These are phyloP conservation scores for Globisporangium cylindrosporum DNA, from an alignment of 352 stramenopile genomes.

Conservation along the genomic window DNA sequence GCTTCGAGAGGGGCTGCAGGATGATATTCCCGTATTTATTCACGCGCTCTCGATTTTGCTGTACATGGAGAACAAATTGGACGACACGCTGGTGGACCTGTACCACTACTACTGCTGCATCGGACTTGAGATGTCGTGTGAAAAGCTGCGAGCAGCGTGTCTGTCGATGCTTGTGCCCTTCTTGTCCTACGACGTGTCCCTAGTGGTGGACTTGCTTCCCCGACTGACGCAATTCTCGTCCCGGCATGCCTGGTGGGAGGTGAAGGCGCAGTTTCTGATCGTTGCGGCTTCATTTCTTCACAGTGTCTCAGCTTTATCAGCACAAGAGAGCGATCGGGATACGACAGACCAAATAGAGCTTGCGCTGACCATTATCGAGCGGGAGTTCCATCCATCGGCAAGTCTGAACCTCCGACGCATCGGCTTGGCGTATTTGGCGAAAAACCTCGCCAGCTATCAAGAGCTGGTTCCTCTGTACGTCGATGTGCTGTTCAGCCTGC, in stretches of 20 bases:
- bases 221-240: conserved; percentile 63
- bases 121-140: conserved; percentile 61
- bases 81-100: conserved; percentile 73
- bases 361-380: conserved; percentile 66
- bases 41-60: conserved; percentile 69
- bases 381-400: conserved; percentile 58
- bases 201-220: conserved; percentile 60
- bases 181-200: conserved; percentile 34
- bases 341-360: conserved; percentile 70
- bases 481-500: conserved; percentile 69
- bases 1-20: conserved; percentile 53
- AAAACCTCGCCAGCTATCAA: conserved; percentile 59
- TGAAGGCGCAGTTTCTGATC: conserved; percentile 77
- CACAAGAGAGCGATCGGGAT: conserved; percentile 25
- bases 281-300: conserved; percentile 61
- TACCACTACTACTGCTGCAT: conserved; percentile 90
- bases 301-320: conserved; percentile 16
- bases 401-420: conserved; percentile 62
- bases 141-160: conserved; percentile 74
- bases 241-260: conserved; percentile 76
- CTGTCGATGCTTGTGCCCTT: conserved; percentile 76
- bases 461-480: conserved; percentile 77
- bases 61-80: conserved; percentile 63
- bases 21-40: conserved; percentile 75
- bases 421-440: conserved; percentile 52